phyloP scores from a whole-genome alignment of 2,329 filamentous ascomycete genomes.

The Oidium heveae region DNA sequence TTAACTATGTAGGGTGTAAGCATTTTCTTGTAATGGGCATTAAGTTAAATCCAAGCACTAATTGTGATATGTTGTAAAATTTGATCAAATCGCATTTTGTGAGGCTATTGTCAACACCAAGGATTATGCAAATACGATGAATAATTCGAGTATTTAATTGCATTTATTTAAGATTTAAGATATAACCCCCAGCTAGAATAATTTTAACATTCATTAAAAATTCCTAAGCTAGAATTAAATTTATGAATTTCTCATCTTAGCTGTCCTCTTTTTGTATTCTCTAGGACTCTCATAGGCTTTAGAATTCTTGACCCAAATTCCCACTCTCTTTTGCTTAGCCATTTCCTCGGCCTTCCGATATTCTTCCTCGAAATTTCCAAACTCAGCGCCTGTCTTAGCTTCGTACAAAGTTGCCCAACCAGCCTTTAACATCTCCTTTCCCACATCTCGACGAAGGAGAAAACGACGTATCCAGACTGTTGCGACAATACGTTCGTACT shows the following conservation, averaged over 20 bases:
- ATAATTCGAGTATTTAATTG: too few relatives aligned
- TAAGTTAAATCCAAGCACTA: too few relatives aligned
- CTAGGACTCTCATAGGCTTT: slow-evolving; percentile 56
- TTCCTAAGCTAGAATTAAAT: too few relatives aligned
- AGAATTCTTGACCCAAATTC: slow-evolving; percentile 49
- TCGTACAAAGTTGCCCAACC: slow-evolving; percentile 85
- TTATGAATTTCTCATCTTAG: neutral
- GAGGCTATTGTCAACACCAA: too few relatives aligned
- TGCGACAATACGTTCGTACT: slow-evolving; percentile 77
- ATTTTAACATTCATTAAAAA: too few relatives aligned
- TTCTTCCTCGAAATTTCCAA: slow-evolving; percentile 40
- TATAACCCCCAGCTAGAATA: too few relatives aligned
- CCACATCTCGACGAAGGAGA: slow-evolving; percentile 51
- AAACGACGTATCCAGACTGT: slow-evolving; percentile 51
- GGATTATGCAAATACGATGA: too few relatives aligned
- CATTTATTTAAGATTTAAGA: too few relatives aligned
- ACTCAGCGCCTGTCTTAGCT: slow-evolving; percentile 72
- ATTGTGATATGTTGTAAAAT: too few relatives aligned
- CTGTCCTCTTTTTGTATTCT: slow-evolving; percentile 48
- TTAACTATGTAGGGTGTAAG: too few relatives aligned
- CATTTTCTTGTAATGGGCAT: too few relatives aligned
- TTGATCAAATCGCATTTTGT: too few relatives aligned
- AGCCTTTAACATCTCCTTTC: slow-evolving; percentile 63
- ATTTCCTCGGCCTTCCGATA: slow-evolving; percentile 41
- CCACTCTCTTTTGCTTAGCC: slow-evolving; percentile 37